These are phyloP conservation scores for Sequoia sempervirens DNA, from an alignment of 75 land plant genomes.

Conservation along the genomic window DNA sequence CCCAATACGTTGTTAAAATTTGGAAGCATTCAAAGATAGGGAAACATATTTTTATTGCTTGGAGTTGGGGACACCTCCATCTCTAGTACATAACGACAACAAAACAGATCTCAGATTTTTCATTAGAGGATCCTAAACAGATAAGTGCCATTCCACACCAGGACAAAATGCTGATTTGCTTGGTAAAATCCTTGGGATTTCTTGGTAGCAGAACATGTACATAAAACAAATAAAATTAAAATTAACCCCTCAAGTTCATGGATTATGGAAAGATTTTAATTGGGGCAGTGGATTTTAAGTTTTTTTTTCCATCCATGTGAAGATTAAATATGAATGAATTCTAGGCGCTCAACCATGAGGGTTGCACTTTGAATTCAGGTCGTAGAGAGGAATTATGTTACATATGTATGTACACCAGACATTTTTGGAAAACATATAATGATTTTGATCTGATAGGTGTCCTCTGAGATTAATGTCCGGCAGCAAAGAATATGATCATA, in stretches of 20 bases:
- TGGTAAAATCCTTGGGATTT: not conserved
- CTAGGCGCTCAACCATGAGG: not conserved
- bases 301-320: not conserved
- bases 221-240: no score
- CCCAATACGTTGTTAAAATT: no score
- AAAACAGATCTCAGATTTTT: not conserved
- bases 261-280: not conserved
- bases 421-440: not conserved
- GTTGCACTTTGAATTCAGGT: slow-evolving; percentile 3
- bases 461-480: not conserved
- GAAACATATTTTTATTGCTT: not conserved
- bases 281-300: not conserved
- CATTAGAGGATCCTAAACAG: not conserved
- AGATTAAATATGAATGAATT: not conserved
- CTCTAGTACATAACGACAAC: not conserved
- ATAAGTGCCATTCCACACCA: not conserved
- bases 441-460: not conserved
- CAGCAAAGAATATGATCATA: not conserved
- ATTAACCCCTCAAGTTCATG: not conserved
- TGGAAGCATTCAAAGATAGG: no score
- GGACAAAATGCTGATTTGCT: slow-evolving; percentile 4
- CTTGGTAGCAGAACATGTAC: not conserved
- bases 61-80: not conserved
- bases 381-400: not conserved
- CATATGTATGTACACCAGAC: slow-evolving; percentile 11